phyloP scores from a whole-genome alignment of 805 yeast species.

The Ogataea pignaliae region DNA sequence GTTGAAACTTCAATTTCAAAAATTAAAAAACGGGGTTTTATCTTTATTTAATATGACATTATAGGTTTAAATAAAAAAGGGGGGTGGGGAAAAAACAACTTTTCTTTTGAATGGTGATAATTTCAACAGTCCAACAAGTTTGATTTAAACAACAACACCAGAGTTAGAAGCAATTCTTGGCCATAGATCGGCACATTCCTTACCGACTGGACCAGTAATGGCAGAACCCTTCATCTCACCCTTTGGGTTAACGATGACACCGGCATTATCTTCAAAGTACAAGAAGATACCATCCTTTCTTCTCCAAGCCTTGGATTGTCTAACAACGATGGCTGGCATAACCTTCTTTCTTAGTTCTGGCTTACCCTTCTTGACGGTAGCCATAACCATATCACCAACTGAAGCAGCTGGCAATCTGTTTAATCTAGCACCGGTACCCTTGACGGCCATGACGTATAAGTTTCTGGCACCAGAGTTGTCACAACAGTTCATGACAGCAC shows the following conservation, averaged over 20 bases:
- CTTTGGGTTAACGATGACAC: constrained; percentile 99
- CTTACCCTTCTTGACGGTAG: constrained; percentile 99
- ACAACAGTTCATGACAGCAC: constrained; percentile 99
- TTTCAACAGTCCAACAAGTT: constrained; percentile 3
- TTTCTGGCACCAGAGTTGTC: constrained; percentile 99
- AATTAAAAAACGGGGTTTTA: no score
- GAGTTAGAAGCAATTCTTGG: constrained; percentile 99
- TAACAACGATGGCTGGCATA: constrained; percentile 99
- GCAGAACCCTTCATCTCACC: constrained; percentile 99
- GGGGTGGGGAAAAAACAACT: constrained; percentile 6
- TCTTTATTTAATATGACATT: constrained; percentile 22
- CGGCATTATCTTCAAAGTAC: constrained; percentile 99
- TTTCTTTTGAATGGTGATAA: not conserved
- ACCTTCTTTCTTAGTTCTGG: constrained; percentile 99
- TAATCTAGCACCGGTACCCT: constrained; percentile 99
- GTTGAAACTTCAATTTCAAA: no score
- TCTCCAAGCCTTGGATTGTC: constrained; percentile 99
- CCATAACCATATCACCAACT: constrained; percentile 99
- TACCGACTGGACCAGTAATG: constrained; percentile 99
- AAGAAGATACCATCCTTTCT: constrained; percentile 99
- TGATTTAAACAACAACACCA: constrained; percentile 95
- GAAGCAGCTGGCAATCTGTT: constrained; percentile 99
- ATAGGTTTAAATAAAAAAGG: constrained; percentile 18
- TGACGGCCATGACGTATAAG: constrained; percentile 97
- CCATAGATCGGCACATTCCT: constrained; percentile 99